Base-by-base conservation (phyloP, 139 green algal species). In the Chlorella sp. region DNA sequence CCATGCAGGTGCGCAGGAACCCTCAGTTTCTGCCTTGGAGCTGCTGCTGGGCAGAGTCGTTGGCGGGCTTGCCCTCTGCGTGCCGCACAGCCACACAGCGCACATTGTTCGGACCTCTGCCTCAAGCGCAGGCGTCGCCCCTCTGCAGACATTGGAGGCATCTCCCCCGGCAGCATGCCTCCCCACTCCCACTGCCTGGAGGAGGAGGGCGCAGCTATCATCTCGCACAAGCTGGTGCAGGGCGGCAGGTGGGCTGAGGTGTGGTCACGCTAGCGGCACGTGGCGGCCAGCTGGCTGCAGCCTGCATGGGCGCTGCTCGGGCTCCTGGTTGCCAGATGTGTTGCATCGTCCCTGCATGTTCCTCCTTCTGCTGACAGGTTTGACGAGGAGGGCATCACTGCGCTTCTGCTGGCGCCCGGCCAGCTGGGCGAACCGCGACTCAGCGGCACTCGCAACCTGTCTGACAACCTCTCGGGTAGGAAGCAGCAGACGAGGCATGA, bases 101-200 rank as follows among this genome's bases (percentile, higher is more conserved):
- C n/a, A n/a, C n/a, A n/a, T n/a, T n/a, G n/a, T n/a, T n/a, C n/a
- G n/a, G n/a, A n/a, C n/a, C n/a, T n/a, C n/a, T n/a, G n/a, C n/a
- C n/a, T n/a, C n/a, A n/a, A n/a, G n/a, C n/a, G n/a, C n/a, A n/a
- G n/a, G n/a, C n/a, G n/a, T n/a, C n/a, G 35, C 66, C 46, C 21
- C 45, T 46, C 31, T 31, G 82, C 87, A 46, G 92, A 97, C 77
- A 94, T 98, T 29, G 94, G 95, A 15, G 95, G 96, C 62, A 97
- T 97, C 73, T 95, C 90, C 27, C 95, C 95, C 0, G 94, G 93
- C 58, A 94, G 84, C 79, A 99, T 99, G 95, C 96, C 96, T 0
- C 94, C 95, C 23, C 84, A 89, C 75, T 95, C 86, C 45, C 88
- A 87, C 76, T 77, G 73, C 38, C 84, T 99, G 25, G 87, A 73